Conservation (phyloP, 441 rosid genomes). For the Lepidium campestre region DNA sequence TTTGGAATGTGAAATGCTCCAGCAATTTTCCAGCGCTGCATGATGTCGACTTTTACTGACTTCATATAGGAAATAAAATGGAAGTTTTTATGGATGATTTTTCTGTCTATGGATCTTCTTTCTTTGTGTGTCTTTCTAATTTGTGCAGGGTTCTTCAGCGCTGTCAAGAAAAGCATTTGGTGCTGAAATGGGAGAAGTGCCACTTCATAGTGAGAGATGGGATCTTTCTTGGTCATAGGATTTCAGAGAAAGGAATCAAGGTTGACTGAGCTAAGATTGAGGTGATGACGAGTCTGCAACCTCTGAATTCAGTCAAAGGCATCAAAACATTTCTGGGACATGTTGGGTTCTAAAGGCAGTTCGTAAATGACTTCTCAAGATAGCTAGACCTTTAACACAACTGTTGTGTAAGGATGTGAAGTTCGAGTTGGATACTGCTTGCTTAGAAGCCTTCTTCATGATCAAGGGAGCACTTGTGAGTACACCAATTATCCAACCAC, state of each 20-base stretch:
- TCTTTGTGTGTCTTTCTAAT: background rate
- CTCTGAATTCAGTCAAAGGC: background rate
- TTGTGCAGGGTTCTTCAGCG: background rate
- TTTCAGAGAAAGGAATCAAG: background rate
- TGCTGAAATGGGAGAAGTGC: background rate
- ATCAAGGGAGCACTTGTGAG: background rate
- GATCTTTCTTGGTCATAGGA: background rate
- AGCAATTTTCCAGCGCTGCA: background rate
- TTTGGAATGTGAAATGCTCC: background rate
- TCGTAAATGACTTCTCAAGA: background rate
- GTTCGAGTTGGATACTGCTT: background rate
- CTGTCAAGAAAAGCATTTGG: background rate
- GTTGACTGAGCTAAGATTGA: background rate
- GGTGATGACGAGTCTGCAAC: background rate
- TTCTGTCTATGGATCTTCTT: background rate
- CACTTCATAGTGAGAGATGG: background rate
- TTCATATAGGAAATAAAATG: background rate
- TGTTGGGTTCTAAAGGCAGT: background rate
- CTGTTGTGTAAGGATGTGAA: background rate
- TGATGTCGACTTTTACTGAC: background rate
- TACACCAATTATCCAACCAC: background rate
- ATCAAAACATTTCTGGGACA: background rate
- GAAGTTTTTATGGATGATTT: background rate
- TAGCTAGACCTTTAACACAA: background rate
- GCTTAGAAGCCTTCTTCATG: background rate